Conservation (phyloP, 176 grass and related monocot genomes). For the Zoysia japonica region DNA sequence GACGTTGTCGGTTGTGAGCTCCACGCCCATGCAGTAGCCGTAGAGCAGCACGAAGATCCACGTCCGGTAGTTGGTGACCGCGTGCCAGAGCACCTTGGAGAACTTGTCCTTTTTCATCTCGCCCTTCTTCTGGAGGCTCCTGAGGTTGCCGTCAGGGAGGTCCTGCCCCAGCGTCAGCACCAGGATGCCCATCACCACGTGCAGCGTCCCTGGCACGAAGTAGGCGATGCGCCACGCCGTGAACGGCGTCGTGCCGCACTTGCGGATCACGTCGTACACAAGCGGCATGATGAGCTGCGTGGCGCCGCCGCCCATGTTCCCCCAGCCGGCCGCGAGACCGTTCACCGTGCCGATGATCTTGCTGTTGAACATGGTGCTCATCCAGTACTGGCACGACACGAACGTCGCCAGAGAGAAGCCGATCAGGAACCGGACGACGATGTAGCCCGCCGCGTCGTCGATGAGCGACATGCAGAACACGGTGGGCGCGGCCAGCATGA, state of each 20-base stretch:
- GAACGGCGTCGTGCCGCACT: conserved; percentile 54
- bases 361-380: conserved; percentile 93
- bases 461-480: conserved; percentile 86
- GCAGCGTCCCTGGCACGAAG: conserved; percentile 67
- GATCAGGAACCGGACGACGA: conserved; percentile 59
- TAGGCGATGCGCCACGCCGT: conserved; percentile 73
- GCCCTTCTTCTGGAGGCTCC: conserved; percentile 62
- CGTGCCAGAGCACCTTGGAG: conserved; percentile 71
- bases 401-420: conserved; percentile 82
- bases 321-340: conserved; percentile 66
- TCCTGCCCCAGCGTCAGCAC: conserved; percentile 83
- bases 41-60: conserved; percentile 94
- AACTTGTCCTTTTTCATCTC: conserved; percentile 67
- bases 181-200: conserved; percentile 60
- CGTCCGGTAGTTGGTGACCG: conserved; percentile 76
- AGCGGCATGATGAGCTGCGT: conserved; percentile 95
- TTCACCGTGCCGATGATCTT: conserved; percentile 81
- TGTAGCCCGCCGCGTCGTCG: conserved; percentile 48
- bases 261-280: conserved; percentile 64
- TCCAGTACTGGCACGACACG: conserved; percentile 92
- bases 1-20: conserved; percentile 89
- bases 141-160: conserved; percentile 83
- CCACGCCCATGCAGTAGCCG: conserved; percentile 89
- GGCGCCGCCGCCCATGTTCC: conserved; percentile 87
- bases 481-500: conserved; percentile 71